Conservation (phyloP, 2,329 filamentous ascomycete genomes). For the Fusarium armeniacum region DNA sequence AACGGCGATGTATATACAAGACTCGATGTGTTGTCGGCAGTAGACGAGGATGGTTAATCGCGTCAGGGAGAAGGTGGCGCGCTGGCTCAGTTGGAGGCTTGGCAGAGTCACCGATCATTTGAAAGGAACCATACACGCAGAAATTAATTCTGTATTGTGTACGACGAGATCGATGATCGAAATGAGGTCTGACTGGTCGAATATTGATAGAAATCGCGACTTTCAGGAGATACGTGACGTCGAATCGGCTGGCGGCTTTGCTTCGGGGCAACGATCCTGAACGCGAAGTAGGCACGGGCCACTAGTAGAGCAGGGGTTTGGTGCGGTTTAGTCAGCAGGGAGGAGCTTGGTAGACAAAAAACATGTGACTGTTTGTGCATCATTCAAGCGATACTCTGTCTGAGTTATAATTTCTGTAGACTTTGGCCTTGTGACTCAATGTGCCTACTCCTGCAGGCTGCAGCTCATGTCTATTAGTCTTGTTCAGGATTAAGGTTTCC, state of each 20-base stretch:
- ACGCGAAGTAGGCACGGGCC: slow-evolving; percentile 58
- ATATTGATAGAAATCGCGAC: slow-evolving; percentile 50
- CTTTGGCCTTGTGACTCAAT: neutral
- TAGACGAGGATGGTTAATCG: slow-evolving; percentile 43
- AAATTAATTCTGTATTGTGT: slow-evolving; percentile 16
- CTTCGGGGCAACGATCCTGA: slow-evolving; percentile 48
- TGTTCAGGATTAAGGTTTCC: slow-evolving; percentile 27
- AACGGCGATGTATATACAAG: slow-evolving; percentile 30
- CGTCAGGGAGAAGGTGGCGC: slow-evolving; percentile 52
- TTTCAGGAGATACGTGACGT: slow-evolving; percentile 47
- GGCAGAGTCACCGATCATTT: slow-evolving; percentile 49
- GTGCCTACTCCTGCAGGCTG: slow-evolving; percentile 11
- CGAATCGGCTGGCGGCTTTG: slow-evolving; percentile 51
- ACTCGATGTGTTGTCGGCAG: slow-evolving; percentile 37
- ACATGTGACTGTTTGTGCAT: neutral
- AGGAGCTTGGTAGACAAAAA: neutral
- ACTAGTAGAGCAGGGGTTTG: slow-evolving; percentile 2
- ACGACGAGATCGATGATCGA: slow-evolving; percentile 39
- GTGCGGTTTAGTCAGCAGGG: slow-evolving; percentile 19
- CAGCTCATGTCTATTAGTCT: slow-evolving; percentile 24
- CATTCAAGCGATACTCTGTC: neutral
- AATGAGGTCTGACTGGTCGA: slow-evolving; percentile 42
- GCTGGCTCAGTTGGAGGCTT: slow-evolving; percentile 51
- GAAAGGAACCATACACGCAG: slow-evolving; percentile 43
- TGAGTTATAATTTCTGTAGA: slow-evolving; percentile 9